Base-by-base conservation (phyloP, 352 stramenopile genomes). In the Globisporangium splendens region DNA sequence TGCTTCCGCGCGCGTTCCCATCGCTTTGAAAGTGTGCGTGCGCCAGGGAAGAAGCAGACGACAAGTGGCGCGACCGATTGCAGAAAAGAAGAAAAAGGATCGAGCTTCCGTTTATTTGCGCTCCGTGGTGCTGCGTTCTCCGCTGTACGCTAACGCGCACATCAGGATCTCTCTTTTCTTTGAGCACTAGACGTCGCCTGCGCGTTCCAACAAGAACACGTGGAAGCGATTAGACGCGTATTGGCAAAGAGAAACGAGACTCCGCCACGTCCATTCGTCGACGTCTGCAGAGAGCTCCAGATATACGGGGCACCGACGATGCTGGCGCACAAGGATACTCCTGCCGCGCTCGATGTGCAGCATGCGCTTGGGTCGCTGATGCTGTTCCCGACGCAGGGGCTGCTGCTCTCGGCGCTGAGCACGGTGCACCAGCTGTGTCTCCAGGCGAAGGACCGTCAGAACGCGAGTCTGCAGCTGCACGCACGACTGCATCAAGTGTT, bases 401-500 rank as follows among this genome's bases (percentile, higher is more conserved):
- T 73, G 33, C 66, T 83, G 24, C 49, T 86, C 17, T 54, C 68
- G 17, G 69, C 66, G 21, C 54, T 86, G 31, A 71, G 66, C 48
- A 52, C 50, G 10, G 63, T 82, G 46, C 76, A 72, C 56, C 59
- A 54, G 18, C 73, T 81, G 13, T 83, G 73, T 39, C 63, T 81
- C 22, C 64, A 75, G 20, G 56, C 75, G 15, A 69, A 73, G 1
- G 75, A 86, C 54, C 73, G 75, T 0, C 73, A 74, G 55, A 66
- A 64, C 31, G 69, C 67, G 21, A 70, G 62, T 59, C 56, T 86
- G 1, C 75, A 86, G 56, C 63, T 75, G 1, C 75, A 86, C 22
- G 66, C 73, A 14, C 59, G 75, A 39, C 60, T 86, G 22, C 73
- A 86, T 31, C 75, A 86, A 46, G 56, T 63, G 0, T 83, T 86